Evolutionary conservation across 2,329 filamentous ascomycete genomes (phyloP), one percentile per base, ranked within the genome.

Genomic region (Lasiodiplodia sp.): DNA sequence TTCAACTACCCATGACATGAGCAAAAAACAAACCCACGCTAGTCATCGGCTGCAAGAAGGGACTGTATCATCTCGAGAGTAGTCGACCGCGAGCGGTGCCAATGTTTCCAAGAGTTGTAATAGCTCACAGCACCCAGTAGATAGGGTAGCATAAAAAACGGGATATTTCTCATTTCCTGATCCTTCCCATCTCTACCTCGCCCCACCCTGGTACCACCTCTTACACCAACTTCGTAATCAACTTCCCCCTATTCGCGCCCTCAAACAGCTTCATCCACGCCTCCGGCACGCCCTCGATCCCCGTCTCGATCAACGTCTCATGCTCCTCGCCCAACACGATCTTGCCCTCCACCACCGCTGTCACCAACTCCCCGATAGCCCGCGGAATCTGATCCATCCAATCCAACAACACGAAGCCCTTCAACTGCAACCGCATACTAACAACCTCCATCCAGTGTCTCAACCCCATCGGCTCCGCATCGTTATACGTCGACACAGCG

Each of bases 351-450:
- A 80, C 78, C 16, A 74, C 73, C 8, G 68, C 73, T 69, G 75
- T 69, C 0, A 75, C 69, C 28, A 79, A 67, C 38, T 58, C 40
- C n/a, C 16, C 53, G 2, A 62, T 31, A 2, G 16, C 34, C 21
- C 28, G 16, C 18, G 31, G n/a, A 18, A 63, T 34, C 37, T 72
- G 23, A 10, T 56, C 28, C 38, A 28, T 16, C 3, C 28, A 92
- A 77, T 94, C 92, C 68, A 92, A 87, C 60, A 93, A 86, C 71
- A 94, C 90, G 79, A 94, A 94, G 0, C 83, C 83, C 69, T 75
- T 77, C 25, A 85, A 73, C 63, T 78, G 77, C 28, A 84, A 71
- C n/a, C 83, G 72, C 71, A 83, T 85, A 58, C 55, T 53, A 28
- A 76, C 76, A 25, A 84, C 73, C 74, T 83, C 79, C 69, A 80